Percentiles rank a stretch among this genome's conserved stretches.
Conservation (phyloP, 2,329 filamentous ascomycete genomes). For the Penicillium thymicola region DNA sequence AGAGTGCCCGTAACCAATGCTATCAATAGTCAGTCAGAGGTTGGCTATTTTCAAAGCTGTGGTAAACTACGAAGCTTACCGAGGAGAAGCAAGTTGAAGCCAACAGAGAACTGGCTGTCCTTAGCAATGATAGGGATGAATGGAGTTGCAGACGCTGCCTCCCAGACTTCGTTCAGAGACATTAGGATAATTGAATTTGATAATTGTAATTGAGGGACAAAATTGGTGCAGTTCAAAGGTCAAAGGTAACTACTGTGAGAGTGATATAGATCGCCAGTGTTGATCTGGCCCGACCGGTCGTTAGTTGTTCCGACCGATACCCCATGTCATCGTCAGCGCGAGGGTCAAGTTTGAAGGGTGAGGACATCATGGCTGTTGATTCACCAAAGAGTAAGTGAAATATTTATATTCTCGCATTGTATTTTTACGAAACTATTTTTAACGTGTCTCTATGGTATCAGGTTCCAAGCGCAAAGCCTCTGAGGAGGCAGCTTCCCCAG, state of each 20-base stretch:
- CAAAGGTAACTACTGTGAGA: background rate
- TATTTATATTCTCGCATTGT: too few species aligned
- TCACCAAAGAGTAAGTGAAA: slow-evolving; percentile 36
- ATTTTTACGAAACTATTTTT: background rate
- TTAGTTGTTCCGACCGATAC: slow-evolving; percentile 12
- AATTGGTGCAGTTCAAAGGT: slow-evolving; percentile 2
- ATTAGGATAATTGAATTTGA: slow-evolving; percentile 30
- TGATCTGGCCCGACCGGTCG: slow-evolving; percentile 22
- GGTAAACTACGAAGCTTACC: slow-evolving; percentile 45
- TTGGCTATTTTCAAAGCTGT: background rate
- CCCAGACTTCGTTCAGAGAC: slow-evolving; percentile 87
- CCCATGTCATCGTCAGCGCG: slow-evolving; percentile 8
- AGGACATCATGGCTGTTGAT: slow-evolving; percentile 16
- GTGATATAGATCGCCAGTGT: slow-evolving; percentile 4
- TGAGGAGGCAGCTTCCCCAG: slow-evolving; percentile 46
- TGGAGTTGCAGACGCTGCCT: slow-evolving; percentile 82
- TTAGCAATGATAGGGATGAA: slow-evolving; percentile 80
- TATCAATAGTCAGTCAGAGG: slow-evolving; percentile 30
- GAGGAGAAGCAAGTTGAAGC: slow-evolving; percentile 68
- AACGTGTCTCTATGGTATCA: slow-evolving; percentile 10
- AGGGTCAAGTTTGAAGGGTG: background rate
- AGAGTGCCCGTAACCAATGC: slow-evolving; percentile 68
- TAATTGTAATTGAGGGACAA: slow-evolving; percentile 3
- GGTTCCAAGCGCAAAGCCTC: slow-evolving; percentile 49
- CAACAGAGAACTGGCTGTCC: slow-evolving; percentile 77